Percentiles rank a stretch among this genome's conserved stretches.
phyloP scores from a whole-genome alignment of 148 eudicot species.

The Mesembryanthemum crystallinum region DNA sequence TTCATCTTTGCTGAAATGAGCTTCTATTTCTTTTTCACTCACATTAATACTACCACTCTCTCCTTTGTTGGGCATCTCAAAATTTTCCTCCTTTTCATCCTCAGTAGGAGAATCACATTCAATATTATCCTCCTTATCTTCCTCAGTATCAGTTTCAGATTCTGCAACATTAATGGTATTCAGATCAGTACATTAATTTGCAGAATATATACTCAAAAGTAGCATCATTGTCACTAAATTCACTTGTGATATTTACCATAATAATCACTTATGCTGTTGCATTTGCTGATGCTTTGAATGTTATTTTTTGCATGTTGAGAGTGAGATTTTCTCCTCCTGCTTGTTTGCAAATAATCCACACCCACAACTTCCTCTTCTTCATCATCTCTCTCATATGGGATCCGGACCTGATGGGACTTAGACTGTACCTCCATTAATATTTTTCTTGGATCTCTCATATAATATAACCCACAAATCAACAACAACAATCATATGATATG shows the following conservation, averaged over 20 bases:
- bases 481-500: too few relatives aligned
- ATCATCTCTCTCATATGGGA: slow-evolving; percentile 3
- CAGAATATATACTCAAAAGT: slow-evolving; percentile 13
- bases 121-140: background rate
- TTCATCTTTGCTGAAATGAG: background rate
- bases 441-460: slow-evolving; percentile 8
- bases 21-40: background rate
- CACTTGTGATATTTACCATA: slow-evolving; percentile 14
- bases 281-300: slow-evolving; percentile 12
- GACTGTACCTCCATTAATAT: slow-evolving; percentile 30
- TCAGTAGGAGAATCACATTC: too few relatives aligned
- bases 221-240: slow-evolving; percentile 14
- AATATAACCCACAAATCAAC: too few relatives aligned
- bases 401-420: background rate
- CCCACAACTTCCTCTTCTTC: slow-evolving; percentile 11
- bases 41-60: background rate
- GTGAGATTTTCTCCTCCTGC: slow-evolving; percentile 10
- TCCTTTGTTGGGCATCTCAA: slow-evolving; percentile 1
- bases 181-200: too few relatives aligned
- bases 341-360: slow-evolving; percentile 2
- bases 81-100: background rate
- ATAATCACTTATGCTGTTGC: background rate
- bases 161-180: slow-evolving; percentile 4
- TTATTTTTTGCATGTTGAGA: background rate
- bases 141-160: background rate